These are phyloP conservation scores for Auriscalpium microsporum DNA, from an alignment of 768 basidiomycete genomes.

Conservation along the genomic window DNA sequence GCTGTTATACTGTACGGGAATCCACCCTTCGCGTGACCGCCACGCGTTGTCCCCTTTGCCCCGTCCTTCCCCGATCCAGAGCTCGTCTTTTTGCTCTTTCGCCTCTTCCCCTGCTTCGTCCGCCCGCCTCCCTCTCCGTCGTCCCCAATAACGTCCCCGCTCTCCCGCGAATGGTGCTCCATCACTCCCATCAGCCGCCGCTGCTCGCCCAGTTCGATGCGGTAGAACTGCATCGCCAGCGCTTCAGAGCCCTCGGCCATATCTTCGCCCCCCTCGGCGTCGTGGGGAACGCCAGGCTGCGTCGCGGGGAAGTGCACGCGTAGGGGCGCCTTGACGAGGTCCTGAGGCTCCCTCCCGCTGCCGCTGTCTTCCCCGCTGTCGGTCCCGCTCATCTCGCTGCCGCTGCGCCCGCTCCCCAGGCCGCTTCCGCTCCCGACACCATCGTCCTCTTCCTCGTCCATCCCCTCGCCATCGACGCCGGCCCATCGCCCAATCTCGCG, in stretches of 20 bases:
- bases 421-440: conserved; percentile 7
- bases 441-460: conserved; percentile 7
- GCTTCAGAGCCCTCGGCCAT: conserved; percentile 66
- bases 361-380: conserved; percentile 11
- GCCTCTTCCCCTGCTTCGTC: background rate
- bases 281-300: background rate
- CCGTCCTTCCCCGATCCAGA: conserved; percentile 16
- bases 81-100: conserved; percentile 9
- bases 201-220: conserved; percentile 88
- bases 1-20: conserved; percentile 94
- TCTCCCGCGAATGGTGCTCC: conserved; percentile 78
- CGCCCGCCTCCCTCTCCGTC: conserved; percentile 2
- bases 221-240: conserved; percentile 89
- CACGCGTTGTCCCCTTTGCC: conserved; percentile 11
- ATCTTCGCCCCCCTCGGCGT: conserved; percentile 18
- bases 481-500: conserved; percentile 58
- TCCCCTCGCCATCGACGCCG: conserved; percentile 16
- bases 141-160: conserved; percentile 20
- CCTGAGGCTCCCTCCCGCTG: conserved; percentile 1
- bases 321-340: background rate
- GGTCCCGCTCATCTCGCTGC: conserved; percentile 11
- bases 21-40: conserved; percentile 10
- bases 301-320: background rate
- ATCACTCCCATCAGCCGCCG: conserved; percentile 81
- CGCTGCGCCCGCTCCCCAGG: conserved; percentile 9